These are phyloP conservation scores for Russula earlei DNA, from an alignment of 768 basidiomycete genomes.

Conservation along the genomic window DNA sequence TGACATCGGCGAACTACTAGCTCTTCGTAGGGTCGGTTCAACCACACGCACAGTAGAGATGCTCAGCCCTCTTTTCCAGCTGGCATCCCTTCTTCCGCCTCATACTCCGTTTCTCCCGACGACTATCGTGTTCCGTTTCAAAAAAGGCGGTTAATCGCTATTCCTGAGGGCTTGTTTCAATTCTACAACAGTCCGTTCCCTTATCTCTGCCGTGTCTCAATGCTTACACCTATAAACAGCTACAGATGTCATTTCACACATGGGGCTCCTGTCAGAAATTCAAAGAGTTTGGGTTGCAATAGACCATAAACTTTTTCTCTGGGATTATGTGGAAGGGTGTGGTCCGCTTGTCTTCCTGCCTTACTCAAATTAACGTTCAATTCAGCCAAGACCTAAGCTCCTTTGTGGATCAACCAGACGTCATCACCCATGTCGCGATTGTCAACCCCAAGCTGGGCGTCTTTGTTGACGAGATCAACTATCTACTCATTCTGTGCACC, in stretches of 20 bases:
- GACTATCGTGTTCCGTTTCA: constrained; percentile 74
- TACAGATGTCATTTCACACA: constrained; percentile 61
- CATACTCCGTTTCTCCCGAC: constrained; percentile 69
- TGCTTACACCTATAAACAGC: constrained; percentile 31
- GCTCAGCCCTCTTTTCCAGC: constrained; percentile 30
- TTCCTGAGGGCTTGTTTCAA: constrained; percentile 70
- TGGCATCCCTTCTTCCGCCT: constrained; percentile 58
- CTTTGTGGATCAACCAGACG: constrained; percentile 85
- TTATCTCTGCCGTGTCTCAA: background rate
- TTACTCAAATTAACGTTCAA: constrained; percentile 4
- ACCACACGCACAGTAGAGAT: background rate
- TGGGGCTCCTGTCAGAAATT: constrained; percentile 89
- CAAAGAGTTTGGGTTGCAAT: constrained; percentile 94
- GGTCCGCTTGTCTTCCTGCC: constrained; percentile 23
- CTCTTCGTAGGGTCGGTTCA: constrained; percentile 36
- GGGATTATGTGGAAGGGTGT: constrained; percentile 94
- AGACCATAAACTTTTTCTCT: constrained; percentile 88
- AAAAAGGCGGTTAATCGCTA: constrained; percentile 64
- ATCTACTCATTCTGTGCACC: constrained; percentile 84
- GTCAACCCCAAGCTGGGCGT: constrained; percentile 79
- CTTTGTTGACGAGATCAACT: constrained; percentile 88
- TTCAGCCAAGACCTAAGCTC: constrained; percentile 80
- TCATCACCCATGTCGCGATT: constrained; percentile 81
- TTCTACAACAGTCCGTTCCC: constrained; percentile 56
- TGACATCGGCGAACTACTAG: constrained; percentile 62